phyloP scores from a whole-genome alignment of 163 green algal genomes.

The Trebouxia gelatinosa region DNA sequence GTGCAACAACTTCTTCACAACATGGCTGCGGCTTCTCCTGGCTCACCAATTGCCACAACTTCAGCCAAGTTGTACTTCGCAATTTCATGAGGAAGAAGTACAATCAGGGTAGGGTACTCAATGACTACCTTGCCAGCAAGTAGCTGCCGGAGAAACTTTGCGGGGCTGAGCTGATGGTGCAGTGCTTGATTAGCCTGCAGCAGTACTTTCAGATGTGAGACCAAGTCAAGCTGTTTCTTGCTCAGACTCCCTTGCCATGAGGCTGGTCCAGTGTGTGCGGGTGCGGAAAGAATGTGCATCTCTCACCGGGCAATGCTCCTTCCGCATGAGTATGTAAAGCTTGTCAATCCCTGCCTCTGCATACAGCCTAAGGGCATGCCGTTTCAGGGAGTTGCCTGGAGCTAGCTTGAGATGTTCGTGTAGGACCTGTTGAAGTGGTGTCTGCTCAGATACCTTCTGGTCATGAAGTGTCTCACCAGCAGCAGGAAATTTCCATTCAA shows the following conservation, averaged over 20 bases:
- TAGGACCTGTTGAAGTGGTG: conserved; percentile 42
- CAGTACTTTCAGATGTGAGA: background rate
- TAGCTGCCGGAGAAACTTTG: conserved; percentile 45
- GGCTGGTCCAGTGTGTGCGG: too few relatives aligned
- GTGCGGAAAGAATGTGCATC: background rate
- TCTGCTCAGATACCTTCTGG: conserved; percentile 41
- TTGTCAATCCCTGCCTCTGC: conserved; percentile 32
- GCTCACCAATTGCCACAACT: too few relatives aligned
- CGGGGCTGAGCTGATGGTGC: conserved; percentile 53
- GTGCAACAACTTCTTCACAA: too few relatives aligned
- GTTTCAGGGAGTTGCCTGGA: conserved; percentile 38
- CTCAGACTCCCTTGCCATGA: too few relatives aligned
- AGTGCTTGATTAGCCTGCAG: conserved; percentile 58
- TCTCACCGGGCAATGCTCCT: conserved; percentile 65
- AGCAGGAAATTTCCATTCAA: conserved; percentile 70
- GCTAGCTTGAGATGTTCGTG: conserved; percentile 41
- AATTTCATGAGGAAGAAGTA: conserved; percentile 39
- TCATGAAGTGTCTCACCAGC: conserved; percentile 23
- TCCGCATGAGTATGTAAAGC: conserved; percentile 58
- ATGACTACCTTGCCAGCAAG: conserved; percentile 42
- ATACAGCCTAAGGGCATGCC: conserved; percentile 35
- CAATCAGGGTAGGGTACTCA: conserved; percentile 41
- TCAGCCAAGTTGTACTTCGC: conserved; percentile 23
- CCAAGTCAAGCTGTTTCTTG: background rate
- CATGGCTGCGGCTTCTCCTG: too few relatives aligned